phyloP scores from a whole-genome alignment of 2,329 filamentous ascomycete genomes.

The Cadophora gregata region DNA sequence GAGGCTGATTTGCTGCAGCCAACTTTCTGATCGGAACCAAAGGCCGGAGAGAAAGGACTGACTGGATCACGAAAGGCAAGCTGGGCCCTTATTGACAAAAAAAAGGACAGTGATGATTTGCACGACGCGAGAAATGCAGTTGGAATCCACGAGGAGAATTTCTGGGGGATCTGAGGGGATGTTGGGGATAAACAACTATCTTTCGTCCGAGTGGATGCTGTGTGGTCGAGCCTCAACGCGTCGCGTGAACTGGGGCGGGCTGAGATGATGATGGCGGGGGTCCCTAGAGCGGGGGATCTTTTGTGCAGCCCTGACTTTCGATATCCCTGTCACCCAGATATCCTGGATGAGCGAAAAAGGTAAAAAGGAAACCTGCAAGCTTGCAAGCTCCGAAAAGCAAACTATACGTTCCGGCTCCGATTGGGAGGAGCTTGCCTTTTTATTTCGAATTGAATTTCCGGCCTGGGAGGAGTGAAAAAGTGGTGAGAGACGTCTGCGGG shows the following conservation, averaged over 20 bases:
- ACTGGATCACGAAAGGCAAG: background rate
- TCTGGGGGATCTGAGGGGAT: conserved; percentile 1
- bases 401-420: background rate
- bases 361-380: conserved; percentile 17
- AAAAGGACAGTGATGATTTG: background rate
- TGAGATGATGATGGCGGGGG: conserved; percentile 11
- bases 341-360: background rate
- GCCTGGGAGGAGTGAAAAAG: background rate
- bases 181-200: conserved; percentile 16
- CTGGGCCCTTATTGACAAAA: background rate
- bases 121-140: conserved; percentile 16
- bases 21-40: conserved; percentile 4
- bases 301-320: conserved; percentile 3
- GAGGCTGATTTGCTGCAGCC: conserved; percentile 11
- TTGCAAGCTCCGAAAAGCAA: conserved; percentile 16
- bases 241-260: conserved; percentile 14
- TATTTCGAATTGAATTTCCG: conserved; percentile 9
- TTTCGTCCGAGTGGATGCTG: conserved; percentile 14
- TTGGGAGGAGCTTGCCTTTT: conserved; percentile 6
- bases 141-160: conserved; percentile 4
- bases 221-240: conserved; percentile 21
- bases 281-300: conserved; percentile 1
- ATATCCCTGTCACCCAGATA: conserved; percentile 3
- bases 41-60: conserved; percentile 1
- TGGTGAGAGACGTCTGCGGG: background rate